These are phyloP conservation scores for Phytopythium kandeliae DNA, from an alignment of 352 stramenopile species.

Conservation along the genomic window DNA sequence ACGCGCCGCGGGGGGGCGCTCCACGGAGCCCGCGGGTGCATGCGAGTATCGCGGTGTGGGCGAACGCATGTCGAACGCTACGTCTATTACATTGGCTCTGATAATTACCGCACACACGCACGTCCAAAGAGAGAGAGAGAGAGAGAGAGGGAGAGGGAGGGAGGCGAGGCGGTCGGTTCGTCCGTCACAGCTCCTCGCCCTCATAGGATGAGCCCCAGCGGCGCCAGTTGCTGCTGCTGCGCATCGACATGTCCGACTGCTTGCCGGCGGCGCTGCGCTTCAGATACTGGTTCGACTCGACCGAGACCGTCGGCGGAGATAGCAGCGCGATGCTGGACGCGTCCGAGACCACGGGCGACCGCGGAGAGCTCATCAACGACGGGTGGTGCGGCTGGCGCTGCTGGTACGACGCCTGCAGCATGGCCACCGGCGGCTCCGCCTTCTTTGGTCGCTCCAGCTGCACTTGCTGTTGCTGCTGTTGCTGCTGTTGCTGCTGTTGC, in stretches of 20 bases:
- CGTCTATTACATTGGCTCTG: too few species aligned
- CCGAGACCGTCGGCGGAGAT: slow-evolving; percentile 29
- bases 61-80: too few species aligned
- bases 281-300: slow-evolving; percentile 21
- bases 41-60: too few species aligned
- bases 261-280: slow-evolving; percentile 16
- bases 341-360: slow-evolving; percentile 40
- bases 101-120: not conserved
- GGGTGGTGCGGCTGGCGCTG: slow-evolving; percentile 11
- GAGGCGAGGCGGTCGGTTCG: too few species aligned
- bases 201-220: slow-evolving; percentile 29
- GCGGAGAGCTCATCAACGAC: slow-evolving; percentile 51
- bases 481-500: not conserved
- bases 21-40: too few species aligned
- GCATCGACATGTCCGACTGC: slow-evolving; percentile 8
- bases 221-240: slow-evolving; percentile 14
- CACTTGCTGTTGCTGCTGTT: not conserved
- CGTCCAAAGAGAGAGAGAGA: too few species aligned
- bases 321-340: slow-evolving; percentile 62
- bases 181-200: slow-evolving; percentile 21
- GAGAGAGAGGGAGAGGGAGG: not conserved
- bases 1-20: too few species aligned
- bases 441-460: slow-evolving; percentile 10
- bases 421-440: slow-evolving; percentile 15
- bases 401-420: slow-evolving; percentile 25